These are phyloP conservation scores for Lentinus polychrous DNA, from an alignment of 1,284 basidiomycete genomes.

Conservation along the genomic window DNA sequence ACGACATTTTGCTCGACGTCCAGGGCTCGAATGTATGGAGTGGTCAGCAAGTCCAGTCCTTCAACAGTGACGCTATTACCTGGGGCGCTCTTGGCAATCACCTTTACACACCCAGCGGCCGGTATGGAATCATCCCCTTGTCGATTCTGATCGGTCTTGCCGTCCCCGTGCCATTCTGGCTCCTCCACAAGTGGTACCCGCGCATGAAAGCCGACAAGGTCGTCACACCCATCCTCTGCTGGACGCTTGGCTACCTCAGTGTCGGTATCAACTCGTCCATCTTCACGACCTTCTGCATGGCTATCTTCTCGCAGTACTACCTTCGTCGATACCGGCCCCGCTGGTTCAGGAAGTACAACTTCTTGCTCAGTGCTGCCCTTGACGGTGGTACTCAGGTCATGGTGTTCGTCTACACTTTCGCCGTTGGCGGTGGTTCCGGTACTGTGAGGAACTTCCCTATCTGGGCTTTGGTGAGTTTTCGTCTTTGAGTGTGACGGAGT, in stretches of 20 bases:
- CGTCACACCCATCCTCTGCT: conserved; percentile 40
- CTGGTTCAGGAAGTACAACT: conserved; percentile 58
- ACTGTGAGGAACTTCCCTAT: conserved; percentile 35
- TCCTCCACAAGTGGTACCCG: conserved; percentile 40
- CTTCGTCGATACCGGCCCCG: conserved; percentile 23
- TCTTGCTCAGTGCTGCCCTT: conserved; percentile 45
- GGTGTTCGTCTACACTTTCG: conserved; percentile 38
- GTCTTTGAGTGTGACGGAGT: not conserved
- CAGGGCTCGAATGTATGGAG: conserved; percentile 41
- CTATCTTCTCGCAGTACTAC: conserved; percentile 44
- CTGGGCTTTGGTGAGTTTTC: conserved; percentile 27
- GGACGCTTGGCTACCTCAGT: conserved; percentile 31
- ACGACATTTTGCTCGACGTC: conserved; percentile 26
- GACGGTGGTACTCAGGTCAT: conserved; percentile 37
- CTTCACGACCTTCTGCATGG: conserved; percentile 35
- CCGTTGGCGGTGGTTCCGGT: conserved; percentile 54
- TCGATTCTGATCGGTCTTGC: conserved; percentile 42
- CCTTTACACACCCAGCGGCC: conserved; percentile 22
- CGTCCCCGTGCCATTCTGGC: conserved; percentile 48
- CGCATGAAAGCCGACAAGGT: conserved; percentile 37
- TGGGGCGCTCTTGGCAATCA: conserved; percentile 48
- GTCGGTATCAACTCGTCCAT: conserved; percentile 49
- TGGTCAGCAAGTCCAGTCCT: conserved; percentile 35
- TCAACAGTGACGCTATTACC: conserved; percentile 42
- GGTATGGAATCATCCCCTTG: conserved; percentile 37